A percentile compares a stretch with the other conserved stretches of the same genome.
phyloP scores from a whole-genome alignment of 2,329 filamentous ascomycete species.

The Colletotrichum sp. region DNA sequence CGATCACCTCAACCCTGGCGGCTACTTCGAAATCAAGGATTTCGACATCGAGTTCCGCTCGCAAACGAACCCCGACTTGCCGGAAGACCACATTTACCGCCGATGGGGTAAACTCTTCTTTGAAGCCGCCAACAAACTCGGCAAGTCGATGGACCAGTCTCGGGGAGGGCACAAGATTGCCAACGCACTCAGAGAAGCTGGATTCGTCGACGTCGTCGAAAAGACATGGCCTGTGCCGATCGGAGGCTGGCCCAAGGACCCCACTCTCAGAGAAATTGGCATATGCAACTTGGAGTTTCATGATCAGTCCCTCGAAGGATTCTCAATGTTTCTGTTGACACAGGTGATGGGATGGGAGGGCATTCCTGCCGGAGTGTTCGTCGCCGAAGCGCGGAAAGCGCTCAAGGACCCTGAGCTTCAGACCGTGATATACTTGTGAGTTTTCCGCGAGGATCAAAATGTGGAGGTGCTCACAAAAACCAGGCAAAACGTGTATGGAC shows the following conservation, averaged over 20 bases:
- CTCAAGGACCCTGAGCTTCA: background rate
- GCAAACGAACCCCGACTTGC: conserved; percentile 19
- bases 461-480: background rate
- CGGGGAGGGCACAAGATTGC: conserved; percentile 23
- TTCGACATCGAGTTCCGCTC: background rate
- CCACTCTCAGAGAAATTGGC: conserved; percentile 25
- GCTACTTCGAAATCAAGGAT: conserved; percentile 40
- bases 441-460: background rate
- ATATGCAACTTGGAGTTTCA: conserved; percentile 25
- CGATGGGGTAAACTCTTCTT: conserved; percentile 32
- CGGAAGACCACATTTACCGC: conserved; percentile 30
- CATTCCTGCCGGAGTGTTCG: conserved; percentile 27
- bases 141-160: conserved; percentile 24
- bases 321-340: conserved; percentile 30
- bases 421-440: conserved; percentile 1
- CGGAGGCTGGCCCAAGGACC: conserved; percentile 26
- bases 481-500: conserved; percentile 5
- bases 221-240: conserved; percentile 24
- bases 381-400: conserved; percentile 24
- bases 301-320: conserved; percentile 31
- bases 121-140: conserved; percentile 27
- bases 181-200: conserved; percentile 13
- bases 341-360: conserved; percentile 31
- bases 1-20: conserved; percentile 54
- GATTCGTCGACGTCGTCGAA: conserved; percentile 21